Evolutionary conservation across 257 asterid species (phyloP), one percentile per base, ranked within the genome.

Genomic region (Gentiana straminea): DNA sequence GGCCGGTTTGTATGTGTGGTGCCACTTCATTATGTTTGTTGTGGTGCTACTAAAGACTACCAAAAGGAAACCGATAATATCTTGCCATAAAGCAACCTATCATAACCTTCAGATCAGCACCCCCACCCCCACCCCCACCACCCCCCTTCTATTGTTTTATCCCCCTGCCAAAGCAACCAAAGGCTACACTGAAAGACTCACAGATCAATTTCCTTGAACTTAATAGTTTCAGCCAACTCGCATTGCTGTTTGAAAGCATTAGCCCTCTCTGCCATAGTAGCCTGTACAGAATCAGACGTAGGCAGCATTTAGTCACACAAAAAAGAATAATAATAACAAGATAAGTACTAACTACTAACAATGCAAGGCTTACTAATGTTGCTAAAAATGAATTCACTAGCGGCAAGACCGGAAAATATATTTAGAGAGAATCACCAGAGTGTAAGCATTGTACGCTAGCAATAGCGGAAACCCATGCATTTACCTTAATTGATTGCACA

Each of bases 121-220:
- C 24, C 24, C 24, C 24, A 15, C 24, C 24, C 24, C 24, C 24
- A 15, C 24, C 24, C 24, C 24, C 24, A 24, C 24, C 24, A 24
- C 24, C 24, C 46, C 46, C 9, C 2, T 41, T 41, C 2, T 41
- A 2, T 41, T 41, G 5, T 41, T 41, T 24, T 41, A 2, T 41
- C 46, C 46, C 46, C 46, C 7, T 5, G 9, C 45, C 46, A 41
- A 10, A 41, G 46, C 7, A 41, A 5, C 46, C 46, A 41, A 41
- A 41, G 9, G 46, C 10, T 41, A 41, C 5, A 41, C 10, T 41
- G 1, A 38, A 66, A 64, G 64, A 59, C 94, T 70, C 80, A 92
- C 99, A 92, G 75, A 70, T 88, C 99, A 58, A 92, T 92, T 82
- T 92, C 99, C 94, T 88, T 92, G 52, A 92, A 88, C 77, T 92